Evolutionary conservation across 371 early-diverging fungal species (phyloP).

Genomic region (Mortierella sp.): DNA sequence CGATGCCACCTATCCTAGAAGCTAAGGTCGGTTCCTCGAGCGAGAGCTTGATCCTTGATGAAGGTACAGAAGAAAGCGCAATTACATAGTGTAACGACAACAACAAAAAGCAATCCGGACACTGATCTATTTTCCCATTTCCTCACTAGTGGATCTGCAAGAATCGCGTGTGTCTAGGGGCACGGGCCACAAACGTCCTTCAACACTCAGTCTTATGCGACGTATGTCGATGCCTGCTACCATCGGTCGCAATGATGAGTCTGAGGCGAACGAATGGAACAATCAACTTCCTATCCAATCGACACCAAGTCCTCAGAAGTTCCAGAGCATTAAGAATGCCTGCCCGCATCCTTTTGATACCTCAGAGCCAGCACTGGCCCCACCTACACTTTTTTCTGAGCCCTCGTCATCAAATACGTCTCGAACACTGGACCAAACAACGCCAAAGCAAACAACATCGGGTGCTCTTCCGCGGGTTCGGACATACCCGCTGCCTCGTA

Average conservation of each 20-base stretch:
- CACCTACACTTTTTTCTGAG: background rate
- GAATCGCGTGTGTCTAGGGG: background rate
- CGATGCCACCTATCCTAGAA: background rate
- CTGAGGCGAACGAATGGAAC: constrained; percentile 5
- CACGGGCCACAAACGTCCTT: constrained; percentile 5
- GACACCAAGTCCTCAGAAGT: background rate
- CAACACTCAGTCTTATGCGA: constrained; percentile 25
- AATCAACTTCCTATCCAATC: background rate
- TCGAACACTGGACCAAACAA: background rate
- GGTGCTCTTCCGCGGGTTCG: background rate
- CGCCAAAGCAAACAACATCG: background rate
- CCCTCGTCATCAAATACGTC: background rate
- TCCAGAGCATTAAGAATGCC: background rate
- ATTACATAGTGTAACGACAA: background rate
- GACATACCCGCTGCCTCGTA: constrained; percentile 24
- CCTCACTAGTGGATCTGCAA: background rate
- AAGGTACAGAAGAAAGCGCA: background rate
- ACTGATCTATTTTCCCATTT: background rate
- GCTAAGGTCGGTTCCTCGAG: background rate
- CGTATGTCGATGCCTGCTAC: constrained; percentile 52
- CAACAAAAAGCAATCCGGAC: background rate
- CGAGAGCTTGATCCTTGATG: background rate
- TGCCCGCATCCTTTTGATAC: background rate
- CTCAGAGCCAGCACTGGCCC: background rate
- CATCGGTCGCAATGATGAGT: background rate